These are phyloP conservation scores for Scortechinia acanthostroma DNA, from an alignment of 2,329 filamentous ascomycete genomes.

Conservation along the genomic window DNA sequence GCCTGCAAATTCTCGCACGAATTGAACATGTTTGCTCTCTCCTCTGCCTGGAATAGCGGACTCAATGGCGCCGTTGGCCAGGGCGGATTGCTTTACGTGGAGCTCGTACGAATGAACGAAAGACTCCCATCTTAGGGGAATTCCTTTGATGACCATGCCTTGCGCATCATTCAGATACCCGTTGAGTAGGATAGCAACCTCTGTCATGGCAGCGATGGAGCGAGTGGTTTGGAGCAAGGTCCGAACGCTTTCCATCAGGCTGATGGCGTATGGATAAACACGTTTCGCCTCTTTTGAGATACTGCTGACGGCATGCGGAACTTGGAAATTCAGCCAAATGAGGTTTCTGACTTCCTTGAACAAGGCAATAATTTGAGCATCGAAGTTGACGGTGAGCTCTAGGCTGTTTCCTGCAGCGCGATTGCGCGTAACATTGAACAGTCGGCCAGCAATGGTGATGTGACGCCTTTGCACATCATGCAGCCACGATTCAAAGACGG, in stretches of 20 bases:
- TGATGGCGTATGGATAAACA: conserved; percentile 95
- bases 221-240: conserved; percentile 84
- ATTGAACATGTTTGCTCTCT: conserved; percentile 92
- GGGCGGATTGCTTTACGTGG: conserved; percentile 60
- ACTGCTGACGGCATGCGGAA: conserved; percentile 89
- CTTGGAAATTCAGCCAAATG: conserved; percentile 86
- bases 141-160: conserved; percentile 73
- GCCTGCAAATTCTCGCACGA: conserved; percentile 85
- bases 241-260: conserved; percentile 96
- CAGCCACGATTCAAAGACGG: conserved; percentile 93
- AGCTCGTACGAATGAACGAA: conserved; percentile 96
- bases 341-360: conserved; percentile 98
- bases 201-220: conserved; percentile 76
- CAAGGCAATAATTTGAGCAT: conserved; percentile 89
- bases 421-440: conserved; percentile 84
- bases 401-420: conserved; percentile 83
- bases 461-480: conserved; percentile 82
- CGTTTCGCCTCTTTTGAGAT: conserved; percentile 98
- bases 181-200: conserved; percentile 79
- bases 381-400: conserved; percentile 90
- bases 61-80: conserved; percentile 52
- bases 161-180: conserved; percentile 91
- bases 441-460: conserved; percentile 81
- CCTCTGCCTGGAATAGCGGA: conserved; percentile 46
- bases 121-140: conserved; percentile 91